A percentile compares a stretch with the other conserved stretches of the same genome.
Evolutionary conservation across 139 green algal species (phyloP).

Genomic region (Picochlorum sp.): DNA sequence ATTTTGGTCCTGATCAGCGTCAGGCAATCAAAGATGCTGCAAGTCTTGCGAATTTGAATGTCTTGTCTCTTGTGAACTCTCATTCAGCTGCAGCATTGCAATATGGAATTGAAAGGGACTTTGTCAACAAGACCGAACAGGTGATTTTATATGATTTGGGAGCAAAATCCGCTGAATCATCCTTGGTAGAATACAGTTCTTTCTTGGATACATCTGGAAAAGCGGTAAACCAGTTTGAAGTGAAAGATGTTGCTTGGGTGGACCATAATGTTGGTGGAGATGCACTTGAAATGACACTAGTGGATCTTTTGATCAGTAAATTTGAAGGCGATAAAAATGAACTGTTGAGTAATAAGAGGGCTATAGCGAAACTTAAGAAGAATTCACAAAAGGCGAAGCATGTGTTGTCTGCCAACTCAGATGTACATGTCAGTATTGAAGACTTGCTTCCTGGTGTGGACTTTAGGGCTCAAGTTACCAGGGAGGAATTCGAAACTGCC

Average conservation of each 20-base stretch:
- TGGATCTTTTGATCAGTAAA: slow-evolving; percentile 80
- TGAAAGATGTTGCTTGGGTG: slow-evolving; percentile 83
- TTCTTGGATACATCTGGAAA: slow-evolving; percentile 15
- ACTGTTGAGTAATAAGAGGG: slow-evolving; percentile 44
- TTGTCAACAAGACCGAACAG: slow-evolving; percentile 60
- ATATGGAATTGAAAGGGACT: slow-evolving; percentile 93
- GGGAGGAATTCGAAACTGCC: slow-evolving; percentile 72
- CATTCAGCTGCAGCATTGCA: slow-evolving; percentile 91
- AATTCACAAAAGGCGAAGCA: slow-evolving; percentile 87
- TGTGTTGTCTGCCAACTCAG: slow-evolving; percentile 89
- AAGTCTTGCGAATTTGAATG: slow-evolving; percentile 58
- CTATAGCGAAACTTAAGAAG: slow-evolving; percentile 84
- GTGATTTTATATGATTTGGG: slow-evolving; percentile 94
- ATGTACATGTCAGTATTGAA: slow-evolving; percentile 81
- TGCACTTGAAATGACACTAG: slow-evolving; percentile 67
- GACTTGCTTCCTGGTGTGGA: slow-evolving; percentile 80
- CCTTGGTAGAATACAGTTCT: slow-evolving; percentile 73
- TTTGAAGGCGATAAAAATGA: slow-evolving; percentile 46
- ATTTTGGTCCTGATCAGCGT: slow-evolving; percentile 72
- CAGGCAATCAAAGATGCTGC: slow-evolving; percentile 73
- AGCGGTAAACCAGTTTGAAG: slow-evolving; percentile 74
- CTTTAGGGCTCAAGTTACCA: slow-evolving; percentile 56
- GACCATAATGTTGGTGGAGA: slow-evolving; percentile 60
- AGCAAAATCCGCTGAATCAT: slow-evolving; percentile 52
- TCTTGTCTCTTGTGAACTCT: slow-evolving; percentile 81